A percentile compares a stretch with the other conserved stretches of the same genome.
Conservation (phyloP, 495 filamentous ascomycete genomes). For the Penicillium argentinense region DNA sequence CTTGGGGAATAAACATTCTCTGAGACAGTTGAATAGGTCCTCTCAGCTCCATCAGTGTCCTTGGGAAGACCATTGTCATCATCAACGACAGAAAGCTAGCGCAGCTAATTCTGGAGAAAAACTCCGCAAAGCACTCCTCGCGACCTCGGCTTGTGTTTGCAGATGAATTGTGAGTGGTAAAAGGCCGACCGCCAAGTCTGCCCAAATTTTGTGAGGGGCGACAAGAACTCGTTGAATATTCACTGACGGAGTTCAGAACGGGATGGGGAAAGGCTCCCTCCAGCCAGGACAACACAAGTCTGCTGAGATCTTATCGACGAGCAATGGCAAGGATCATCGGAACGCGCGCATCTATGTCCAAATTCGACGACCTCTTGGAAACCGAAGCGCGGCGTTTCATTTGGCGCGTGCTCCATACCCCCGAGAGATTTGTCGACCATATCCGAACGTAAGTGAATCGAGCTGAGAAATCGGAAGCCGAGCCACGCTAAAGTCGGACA, state of each 20-base stretch:
- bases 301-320: slow-evolving; percentile 32
- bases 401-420: slow-evolving; percentile 31
- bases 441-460: slow-evolving; percentile 36
- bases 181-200: too few species aligned
- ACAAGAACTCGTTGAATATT: too few species aligned
- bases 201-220: too few species aligned
- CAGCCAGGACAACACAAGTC: slow-evolving; percentile 28
- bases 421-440: slow-evolving; percentile 30
- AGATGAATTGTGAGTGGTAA: slow-evolving; percentile 30
- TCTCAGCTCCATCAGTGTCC: slow-evolving; percentile 48
- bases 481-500: neutral
- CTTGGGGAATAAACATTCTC: neutral
- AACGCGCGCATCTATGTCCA: slow-evolving; percentile 21
- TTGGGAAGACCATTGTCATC: slow-evolving; percentile 49
- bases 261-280: slow-evolving; percentile 27
- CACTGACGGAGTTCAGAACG: neutral
- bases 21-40: slow-evolving; percentile 22
- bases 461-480: too few species aligned
- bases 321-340: slow-evolving; percentile 32
- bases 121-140: slow-evolving; percentile 40
- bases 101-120: slow-evolving; percentile 45
- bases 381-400: slow-evolving; percentile 34
- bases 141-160: slow-evolving; percentile 37
- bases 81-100: slow-evolving; percentile 43
- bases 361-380: slow-evolving; percentile 31